phyloP scores from a whole-genome alignment of 1,139 yeast genomes.

The Sugiyamaella grinbergsii region DNA sequence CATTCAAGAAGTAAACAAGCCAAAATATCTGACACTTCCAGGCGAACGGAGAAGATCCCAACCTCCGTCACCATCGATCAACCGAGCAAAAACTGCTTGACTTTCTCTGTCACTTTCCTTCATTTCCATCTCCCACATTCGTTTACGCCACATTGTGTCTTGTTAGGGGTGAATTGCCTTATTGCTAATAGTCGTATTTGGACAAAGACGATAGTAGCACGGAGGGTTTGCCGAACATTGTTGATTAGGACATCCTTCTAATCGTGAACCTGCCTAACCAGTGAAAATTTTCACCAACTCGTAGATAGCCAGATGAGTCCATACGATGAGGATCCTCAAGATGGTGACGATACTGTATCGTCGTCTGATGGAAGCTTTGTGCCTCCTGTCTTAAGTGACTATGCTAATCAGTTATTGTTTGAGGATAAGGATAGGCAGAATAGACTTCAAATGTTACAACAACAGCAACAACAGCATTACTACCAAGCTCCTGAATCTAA shows the following conservation, averaged over 20 bases:
- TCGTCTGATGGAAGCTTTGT: slow-evolving; percentile 53
- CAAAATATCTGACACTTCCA: slow-evolving; percentile 2
- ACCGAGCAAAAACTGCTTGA: too few relatives aligned
- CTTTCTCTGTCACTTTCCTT: too few relatives aligned
- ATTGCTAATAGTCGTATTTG: too few relatives aligned
- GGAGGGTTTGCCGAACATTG: too few relatives aligned
- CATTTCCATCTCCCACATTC: too few relatives aligned
- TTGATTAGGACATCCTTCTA: too few relatives aligned
- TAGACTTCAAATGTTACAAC: slow-evolving; percentile 6
- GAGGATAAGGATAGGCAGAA: slow-evolving; percentile 30
- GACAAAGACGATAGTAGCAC: too few relatives aligned
- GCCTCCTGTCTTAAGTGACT: slow-evolving; percentile 69
- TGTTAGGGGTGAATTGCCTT: too few relatives aligned
- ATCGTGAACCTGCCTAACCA: too few relatives aligned
- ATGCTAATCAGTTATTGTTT: slow-evolving; percentile 49
- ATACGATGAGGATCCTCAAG: slow-evolving; percentile 17
- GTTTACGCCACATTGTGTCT: too few relatives aligned
- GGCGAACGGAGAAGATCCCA: too few relatives aligned
- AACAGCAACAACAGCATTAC: slow-evolving; percentile 5
- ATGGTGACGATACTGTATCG: slow-evolving; percentile 36
- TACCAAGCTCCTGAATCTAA: neutral
- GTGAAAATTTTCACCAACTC: neutral
- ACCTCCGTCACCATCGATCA: too few relatives aligned
- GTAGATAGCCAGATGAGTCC: slow-evolving; percentile 6
- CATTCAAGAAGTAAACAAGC: slow-evolving; percentile 16